Conservation (phyloP, 1,139 yeast species). For the Wickerhamomyces sp. region DNA sequence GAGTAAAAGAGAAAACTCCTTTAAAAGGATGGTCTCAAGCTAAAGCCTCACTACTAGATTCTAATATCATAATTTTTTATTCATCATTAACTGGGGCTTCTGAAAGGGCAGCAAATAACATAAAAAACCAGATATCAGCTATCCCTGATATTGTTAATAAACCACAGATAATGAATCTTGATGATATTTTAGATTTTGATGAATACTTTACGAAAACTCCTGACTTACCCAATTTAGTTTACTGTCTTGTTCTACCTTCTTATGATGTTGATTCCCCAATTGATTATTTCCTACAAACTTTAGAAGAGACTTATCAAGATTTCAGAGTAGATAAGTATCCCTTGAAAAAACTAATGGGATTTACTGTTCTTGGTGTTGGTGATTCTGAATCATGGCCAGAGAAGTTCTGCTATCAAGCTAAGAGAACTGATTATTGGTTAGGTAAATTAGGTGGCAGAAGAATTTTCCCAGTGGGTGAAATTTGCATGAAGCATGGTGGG, state of each 20-base stretch:
- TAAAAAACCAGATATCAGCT: constrained; percentile 29
- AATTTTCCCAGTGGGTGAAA: constrained; percentile 77
- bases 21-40: constrained; percentile 27
- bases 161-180: constrained; percentile 65
- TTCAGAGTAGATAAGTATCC: constrained; percentile 85
- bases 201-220: constrained; percentile 73
- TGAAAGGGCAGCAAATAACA: constrained; percentile 56
- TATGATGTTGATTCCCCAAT: constrained; percentile 91
- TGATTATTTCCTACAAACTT: constrained; percentile 78
- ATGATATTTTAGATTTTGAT: constrained; percentile 82
- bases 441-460: constrained; percentile 84
- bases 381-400: constrained; percentile 85
- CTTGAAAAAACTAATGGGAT: constrained; percentile 62
- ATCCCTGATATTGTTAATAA: constrained; percentile 31
- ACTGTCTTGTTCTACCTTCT: constrained; percentile 77
- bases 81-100: constrained; percentile 85
- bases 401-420: constrained; percentile 85
- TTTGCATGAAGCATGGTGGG: constrained; percentile 74
- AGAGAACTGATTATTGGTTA: constrained; percentile 66
- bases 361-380: constrained; percentile 83
- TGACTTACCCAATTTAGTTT: constrained; percentile 43
- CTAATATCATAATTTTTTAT: constrained; percentile 59
- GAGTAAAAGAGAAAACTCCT: constrained; percentile 20
- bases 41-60: constrained; percentile 26
- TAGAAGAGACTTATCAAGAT: constrained; percentile 78